phyloP scores from a whole-genome alignment of 345 rosid genomes.

The Populus simonii region DNA sequence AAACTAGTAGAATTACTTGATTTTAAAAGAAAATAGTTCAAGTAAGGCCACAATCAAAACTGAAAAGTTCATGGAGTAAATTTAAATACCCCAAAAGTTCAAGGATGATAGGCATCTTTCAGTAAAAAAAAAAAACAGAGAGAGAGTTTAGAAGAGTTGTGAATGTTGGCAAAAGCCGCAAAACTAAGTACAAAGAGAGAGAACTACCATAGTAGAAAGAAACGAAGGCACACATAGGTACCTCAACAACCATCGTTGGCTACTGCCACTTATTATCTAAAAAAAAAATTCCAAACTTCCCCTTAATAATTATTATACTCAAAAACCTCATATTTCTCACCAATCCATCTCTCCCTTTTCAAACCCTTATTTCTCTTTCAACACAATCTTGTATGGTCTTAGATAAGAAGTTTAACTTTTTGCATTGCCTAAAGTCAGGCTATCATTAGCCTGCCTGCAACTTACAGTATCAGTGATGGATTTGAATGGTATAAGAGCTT shows the following conservation, averaged over 20 bases:
- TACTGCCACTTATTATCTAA: too few relatives aligned
- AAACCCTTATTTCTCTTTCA: not conserved
- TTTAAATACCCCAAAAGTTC: not conserved
- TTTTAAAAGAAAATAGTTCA: not conserved
- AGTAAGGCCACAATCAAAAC: not conserved
- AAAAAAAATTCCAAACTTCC: not conserved
- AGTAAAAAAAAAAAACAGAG: too few relatives aligned
- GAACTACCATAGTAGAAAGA: too few relatives aligned
- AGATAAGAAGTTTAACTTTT: not conserved
- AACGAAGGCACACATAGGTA: too few relatives aligned
- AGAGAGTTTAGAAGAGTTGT: too few relatives aligned
- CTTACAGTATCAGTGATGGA: not conserved
- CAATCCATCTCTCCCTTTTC: not conserved
- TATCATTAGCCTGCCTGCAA: conserved; percentile 5
- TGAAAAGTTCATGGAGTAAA: not conserved
- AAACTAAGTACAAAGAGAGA: not conserved
- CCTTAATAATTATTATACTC: not conserved
- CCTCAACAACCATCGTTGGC: not conserved
- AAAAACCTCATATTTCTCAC: not conserved
- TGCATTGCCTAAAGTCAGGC: conserved; percentile 4
- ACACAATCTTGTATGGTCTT: not conserved
- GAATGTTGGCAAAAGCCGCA: too few relatives aligned
- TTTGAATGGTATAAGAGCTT: not conserved
- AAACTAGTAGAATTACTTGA: not conserved
- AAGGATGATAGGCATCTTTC: not conserved